phyloP scores from a whole-genome alignment of 2,329 filamentous ascomycete genomes.

The Ophiocordyceps camponoti-floridani region DNA sequence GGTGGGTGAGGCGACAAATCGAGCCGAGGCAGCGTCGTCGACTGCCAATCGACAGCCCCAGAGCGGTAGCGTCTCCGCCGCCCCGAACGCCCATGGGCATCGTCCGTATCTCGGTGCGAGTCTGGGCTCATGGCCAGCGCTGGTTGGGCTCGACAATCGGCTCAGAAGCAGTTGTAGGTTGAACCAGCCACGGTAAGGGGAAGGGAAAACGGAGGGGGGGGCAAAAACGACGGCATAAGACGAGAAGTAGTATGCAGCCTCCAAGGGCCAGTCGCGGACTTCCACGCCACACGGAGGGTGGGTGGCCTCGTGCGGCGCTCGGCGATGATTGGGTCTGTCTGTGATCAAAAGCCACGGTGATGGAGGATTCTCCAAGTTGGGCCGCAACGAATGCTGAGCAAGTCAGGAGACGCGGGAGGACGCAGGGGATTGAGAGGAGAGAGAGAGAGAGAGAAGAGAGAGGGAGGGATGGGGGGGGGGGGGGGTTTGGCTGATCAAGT shows the following conservation, averaged over 20 bases:
- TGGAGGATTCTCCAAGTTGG: not conserved
- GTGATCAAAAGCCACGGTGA: not conserved
- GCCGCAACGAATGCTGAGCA: not conserved
- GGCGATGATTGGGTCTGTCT: not conserved
- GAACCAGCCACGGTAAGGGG: not conserved
- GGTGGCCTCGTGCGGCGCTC: not conserved
- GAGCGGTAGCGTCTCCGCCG: conserved; percentile 9
- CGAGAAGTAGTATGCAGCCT: not conserved
- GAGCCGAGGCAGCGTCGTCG: conserved; percentile 4
- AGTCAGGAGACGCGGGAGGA: not conserved
- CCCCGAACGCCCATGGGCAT: conserved; percentile 10
- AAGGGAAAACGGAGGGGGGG: not conserved
- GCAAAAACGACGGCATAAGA: not conserved
- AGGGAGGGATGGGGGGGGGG: no score
- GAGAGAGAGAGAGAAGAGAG: not conserved
- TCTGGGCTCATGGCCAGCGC: conserved; percentile 13
- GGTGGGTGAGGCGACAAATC: conserved; percentile 12
- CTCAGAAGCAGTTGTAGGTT: not conserved
- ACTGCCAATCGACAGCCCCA: conserved; percentile 4
- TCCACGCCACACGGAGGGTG: conserved; percentile 4
- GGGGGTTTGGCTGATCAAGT: not conserved
- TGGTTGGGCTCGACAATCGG: conserved; percentile 8
- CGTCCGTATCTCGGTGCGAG: conserved; percentile 12
- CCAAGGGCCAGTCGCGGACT: conserved; percentile 8
- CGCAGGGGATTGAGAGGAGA: not conserved